Evolutionary conservation across 805 yeast species (phyloP), one percentile per base, ranked within the genome.

Genomic region (Tetrapisispora taiwanensis): DNA sequence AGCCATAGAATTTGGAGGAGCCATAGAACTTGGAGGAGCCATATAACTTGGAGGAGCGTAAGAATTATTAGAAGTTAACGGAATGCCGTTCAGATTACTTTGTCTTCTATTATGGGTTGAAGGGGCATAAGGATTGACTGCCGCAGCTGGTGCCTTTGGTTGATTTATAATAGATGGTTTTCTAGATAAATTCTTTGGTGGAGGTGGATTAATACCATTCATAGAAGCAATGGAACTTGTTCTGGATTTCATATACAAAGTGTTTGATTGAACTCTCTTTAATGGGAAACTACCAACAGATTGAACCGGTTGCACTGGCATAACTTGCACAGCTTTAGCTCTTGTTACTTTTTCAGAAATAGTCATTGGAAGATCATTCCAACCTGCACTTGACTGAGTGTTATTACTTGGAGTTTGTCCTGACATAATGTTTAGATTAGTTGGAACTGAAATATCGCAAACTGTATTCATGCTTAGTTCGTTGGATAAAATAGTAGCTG

Each of bases 281-380:
- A 28, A 38, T 38, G 30, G 42, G 15, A 22, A 39, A 39, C 28
- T 31, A 7, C 30, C 35, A 7, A 14, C 28, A 3, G 42, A 39
- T 22, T 30, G 36, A 15, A 31, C 22, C 4, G 30, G 35, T 24
- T 22, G 36, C 4, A 47, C 44, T 32, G 65, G 61, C 17, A 67
- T 68, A 22, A 73, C 68, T 2, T 70, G 62, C n/a, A 63, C 61
- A 12, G 66, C 56, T 37, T 63, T 62, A 9, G 65, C 66, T 45
- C 67, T 59, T 12, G 52, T 50, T 27, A 58, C 56, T 27, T 48
- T 47, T 33, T 56, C 63, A 30, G 54, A 54, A 9, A 61, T 55
- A 19, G 54, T 55, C 26, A 61, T 36, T 30, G 67, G 60, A 45
- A 63, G 45, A 46, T 63, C 67, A 42, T 63, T 63, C 68, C 68